Evolutionary conservation across 208 protist genomes (phyloP), one percentile per base, ranked within the genome.

Genomic region (Crithidia mellificae): DNA sequence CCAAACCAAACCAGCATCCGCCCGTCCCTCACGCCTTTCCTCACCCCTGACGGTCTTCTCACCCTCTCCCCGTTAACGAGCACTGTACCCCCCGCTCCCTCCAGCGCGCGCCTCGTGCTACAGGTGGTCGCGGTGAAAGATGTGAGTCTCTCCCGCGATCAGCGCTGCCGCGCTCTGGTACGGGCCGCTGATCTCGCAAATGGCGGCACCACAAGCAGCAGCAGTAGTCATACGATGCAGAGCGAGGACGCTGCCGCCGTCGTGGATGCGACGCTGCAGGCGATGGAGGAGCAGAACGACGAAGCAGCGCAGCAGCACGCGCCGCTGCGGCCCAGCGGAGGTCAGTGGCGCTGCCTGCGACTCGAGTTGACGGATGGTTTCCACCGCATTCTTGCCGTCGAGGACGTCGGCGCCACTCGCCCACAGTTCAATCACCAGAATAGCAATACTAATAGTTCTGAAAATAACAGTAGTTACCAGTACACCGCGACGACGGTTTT

Each of bases 331-430:
- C 74, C 68, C 25, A 84, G 54, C 63, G 69, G 72, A 24, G 76
- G 74, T 1, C 78, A 72, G 39, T 80, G 76, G 77, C 81, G 84
- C 1, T 75, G 72, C 36, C 74, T 91, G 6, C 67, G 62, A 17
- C 52, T 93, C 1, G 69, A 77, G 25, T 57, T 93, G 12, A 85
- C 85, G 0, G 85, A 91, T 52, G 88, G 88, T n/a, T 91, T 86
- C 39, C 81, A 79, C n/a, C 83, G 85, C 27, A 44, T 88, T 2
- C 52, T 90, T 34, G 88, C 85, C 3, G 46, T 93, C 4, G 84
- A 91, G 62, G 78, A 85, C 41, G 54, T 46, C 47, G 58, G 55
- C 17, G 47, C 44, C 17, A 43, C 61, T 22, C 69, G 52, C 5
- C 69, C n/a, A n/a, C n/a, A n/a, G n/a, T n/a, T n/a, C n/a, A n/a